Evolutionary conservation across 148 eudicot species (phyloP).

Genomic region (Silene uniflora): DNA sequence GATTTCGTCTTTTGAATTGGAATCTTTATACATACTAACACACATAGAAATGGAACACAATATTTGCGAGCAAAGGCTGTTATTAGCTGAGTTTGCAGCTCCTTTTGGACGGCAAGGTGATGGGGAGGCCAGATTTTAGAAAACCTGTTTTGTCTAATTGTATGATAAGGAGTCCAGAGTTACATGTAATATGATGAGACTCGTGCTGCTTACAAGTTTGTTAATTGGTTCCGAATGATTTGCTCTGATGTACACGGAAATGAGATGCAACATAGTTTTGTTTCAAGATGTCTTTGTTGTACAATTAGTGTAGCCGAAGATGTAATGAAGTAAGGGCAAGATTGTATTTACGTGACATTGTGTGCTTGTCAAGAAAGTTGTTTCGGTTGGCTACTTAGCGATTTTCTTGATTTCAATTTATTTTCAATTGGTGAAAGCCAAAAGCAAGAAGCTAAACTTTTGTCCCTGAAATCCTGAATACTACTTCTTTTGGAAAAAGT

Average conservation of each 20-base stretch:
- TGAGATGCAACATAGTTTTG: not conserved
- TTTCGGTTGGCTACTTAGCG: not conserved
- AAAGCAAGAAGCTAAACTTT: not conserved
- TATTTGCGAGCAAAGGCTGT: not conserved
- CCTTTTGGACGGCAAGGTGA: not conserved
- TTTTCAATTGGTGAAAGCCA: not conserved
- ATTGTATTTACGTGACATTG: not conserved
- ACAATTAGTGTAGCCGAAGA: not conserved
- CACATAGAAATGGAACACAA: not conserved
- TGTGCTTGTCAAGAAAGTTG: not conserved
- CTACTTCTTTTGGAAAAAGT: not conserved
- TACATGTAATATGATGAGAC: not conserved
- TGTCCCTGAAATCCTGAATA: not conserved
- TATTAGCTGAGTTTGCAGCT: not conserved
- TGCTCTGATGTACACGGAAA: not conserved
- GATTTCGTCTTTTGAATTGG: not conserved
- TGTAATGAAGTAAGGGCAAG: not conserved
- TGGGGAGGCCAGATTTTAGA: not conserved
- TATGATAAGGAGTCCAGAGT: not conserved
- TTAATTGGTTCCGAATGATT: not conserved
- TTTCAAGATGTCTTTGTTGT: not conserved
- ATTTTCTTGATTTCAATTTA: not conserved
- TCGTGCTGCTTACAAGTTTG: not conserved
- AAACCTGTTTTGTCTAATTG: not conserved
- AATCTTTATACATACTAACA: too few species aligned